These are phyloP conservation scores for Cryphonectria parasitica DNA, from an alignment of 2,329 filamentous ascomycete species.

Conservation along the genomic window DNA sequence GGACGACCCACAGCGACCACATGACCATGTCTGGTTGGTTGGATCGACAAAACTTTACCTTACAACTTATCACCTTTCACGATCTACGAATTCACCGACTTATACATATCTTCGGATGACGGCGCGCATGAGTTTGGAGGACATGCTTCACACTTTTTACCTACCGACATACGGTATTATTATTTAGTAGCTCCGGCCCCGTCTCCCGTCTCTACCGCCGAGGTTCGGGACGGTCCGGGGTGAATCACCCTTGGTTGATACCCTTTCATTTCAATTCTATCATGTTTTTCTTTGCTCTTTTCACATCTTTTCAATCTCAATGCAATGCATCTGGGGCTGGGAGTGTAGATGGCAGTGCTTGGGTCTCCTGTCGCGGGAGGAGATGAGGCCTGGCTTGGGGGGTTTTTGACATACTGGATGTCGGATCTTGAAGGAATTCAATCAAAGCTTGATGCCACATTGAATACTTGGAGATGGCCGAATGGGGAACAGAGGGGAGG, in stretches of 20 bases:
- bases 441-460: neutral
- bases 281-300: neutral
- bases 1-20: neutral
- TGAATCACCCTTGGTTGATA: conserved; percentile 23
- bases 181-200: conserved; percentile 9
- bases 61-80: conserved; percentile 3
- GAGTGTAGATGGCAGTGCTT: neutral
- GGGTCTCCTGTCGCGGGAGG: conserved; percentile 8
- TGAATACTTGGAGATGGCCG: neutral
- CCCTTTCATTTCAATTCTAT: conserved; percentile 9
- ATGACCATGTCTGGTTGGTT: conserved; percentile 10
- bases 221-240: conserved; percentile 26
- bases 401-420: neutral
- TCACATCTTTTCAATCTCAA: conserved; percentile 4
- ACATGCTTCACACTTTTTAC: conserved; percentile 20
- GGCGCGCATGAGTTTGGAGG: conserved; percentile 22
- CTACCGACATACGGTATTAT: conserved; percentile 10
- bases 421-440: conserved; percentile 9
- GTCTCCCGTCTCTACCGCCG: conserved; percentile 18
- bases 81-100: conserved; percentile 16
- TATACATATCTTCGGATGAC: conserved; percentile 11
- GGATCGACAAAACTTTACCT: neutral
- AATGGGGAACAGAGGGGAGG: neutral
- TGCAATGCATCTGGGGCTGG: conserved; percentile 6
- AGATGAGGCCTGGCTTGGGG: conserved; percentile 22